Evolutionary conservation across 495 filamentous ascomycete species (phyloP).

Genomic region (Diplogelasinospora grovesii): DNA sequence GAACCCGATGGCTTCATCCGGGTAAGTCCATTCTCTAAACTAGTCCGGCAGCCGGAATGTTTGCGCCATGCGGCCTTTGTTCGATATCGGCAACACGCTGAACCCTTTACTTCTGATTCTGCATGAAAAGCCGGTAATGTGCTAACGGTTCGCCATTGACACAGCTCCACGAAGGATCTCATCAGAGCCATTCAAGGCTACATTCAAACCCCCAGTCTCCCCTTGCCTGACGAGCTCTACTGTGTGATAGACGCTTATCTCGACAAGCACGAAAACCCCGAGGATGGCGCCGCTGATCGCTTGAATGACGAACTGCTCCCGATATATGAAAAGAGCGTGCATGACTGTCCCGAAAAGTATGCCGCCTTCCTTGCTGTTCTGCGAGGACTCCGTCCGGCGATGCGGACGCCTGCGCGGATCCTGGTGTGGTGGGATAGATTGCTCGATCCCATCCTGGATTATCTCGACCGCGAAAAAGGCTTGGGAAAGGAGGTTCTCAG

Average conservation of each 20-base stretch:
- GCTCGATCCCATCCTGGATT: constrained; percentile 50
- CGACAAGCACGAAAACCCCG: constrained; percentile 48
- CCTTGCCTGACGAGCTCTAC: constrained; percentile 56
- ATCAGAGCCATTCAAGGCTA: constrained; percentile 50
- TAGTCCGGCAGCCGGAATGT: too few species aligned
- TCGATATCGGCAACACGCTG: too few species aligned
- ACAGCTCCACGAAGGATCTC: constrained; percentile 50
- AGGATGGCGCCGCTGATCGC: constrained; percentile 53
- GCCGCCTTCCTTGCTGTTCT: constrained; percentile 57
- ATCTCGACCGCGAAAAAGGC: constrained; percentile 50
- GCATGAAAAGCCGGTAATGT: too few species aligned
- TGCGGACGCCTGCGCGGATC: constrained; percentile 46
- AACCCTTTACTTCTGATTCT: too few species aligned
- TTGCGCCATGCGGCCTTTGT: too few species aligned
- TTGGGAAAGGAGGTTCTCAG: constrained; percentile 51
- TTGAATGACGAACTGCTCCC: constrained; percentile 60
- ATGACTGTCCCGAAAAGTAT: constrained; percentile 44
- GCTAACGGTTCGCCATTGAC: constrained; percentile 2
- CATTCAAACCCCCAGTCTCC: constrained; percentile 44
- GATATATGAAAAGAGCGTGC: constrained; percentile 52
- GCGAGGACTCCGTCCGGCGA: constrained; percentile 49
- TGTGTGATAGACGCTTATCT: constrained; percentile 55
- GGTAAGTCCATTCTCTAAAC: too few species aligned
- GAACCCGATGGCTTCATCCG: constrained; percentile 31
- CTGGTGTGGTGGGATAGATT: constrained; percentile 63